These are phyloP conservation scores for Rickenella mellea DNA, from an alignment of 768 basidiomycete species.

Conservation along the genomic window DNA sequence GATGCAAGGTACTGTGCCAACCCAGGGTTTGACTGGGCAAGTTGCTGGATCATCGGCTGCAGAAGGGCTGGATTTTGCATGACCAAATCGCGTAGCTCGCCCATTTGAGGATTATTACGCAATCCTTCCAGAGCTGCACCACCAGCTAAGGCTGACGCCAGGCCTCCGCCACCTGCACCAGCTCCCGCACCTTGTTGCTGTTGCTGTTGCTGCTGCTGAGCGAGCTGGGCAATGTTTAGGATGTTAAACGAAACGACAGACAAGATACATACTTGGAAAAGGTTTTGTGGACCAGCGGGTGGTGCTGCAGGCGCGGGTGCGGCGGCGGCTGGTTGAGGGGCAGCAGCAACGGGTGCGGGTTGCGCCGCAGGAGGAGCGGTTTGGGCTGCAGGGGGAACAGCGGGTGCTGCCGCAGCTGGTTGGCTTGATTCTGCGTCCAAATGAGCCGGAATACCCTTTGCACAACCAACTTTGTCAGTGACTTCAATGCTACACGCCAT, in stretches of 20 bases:
- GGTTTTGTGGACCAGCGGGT: conserved; percentile 52
- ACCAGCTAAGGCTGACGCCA: conserved; percentile 29
- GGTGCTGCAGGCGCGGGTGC: conserved; percentile 22
- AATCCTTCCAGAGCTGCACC: conserved; percentile 34
- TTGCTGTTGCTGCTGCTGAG: conserved; percentile 57
- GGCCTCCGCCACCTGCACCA: conserved; percentile 23
- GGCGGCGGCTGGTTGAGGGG: conserved; percentile 22
- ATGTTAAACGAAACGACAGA: neutral
- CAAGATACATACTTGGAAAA: conserved; percentile 61
- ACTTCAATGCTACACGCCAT: conserved; percentile 3
- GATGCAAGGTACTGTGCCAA: conserved; percentile 58
- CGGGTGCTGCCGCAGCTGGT: conserved; percentile 21
- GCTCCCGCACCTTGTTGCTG: conserved; percentile 27
- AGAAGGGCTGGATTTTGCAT: conserved; percentile 67
- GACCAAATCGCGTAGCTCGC: conserved; percentile 64
- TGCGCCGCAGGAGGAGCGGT: conserved; percentile 27
- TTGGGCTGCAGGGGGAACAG: conserved; percentile 7
- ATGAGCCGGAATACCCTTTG: conserved; percentile 73
- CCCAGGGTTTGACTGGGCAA: conserved; percentile 64
- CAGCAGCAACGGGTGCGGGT: conserved; percentile 27
- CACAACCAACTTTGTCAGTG: conserved; percentile 6
- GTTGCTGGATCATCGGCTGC: conserved; percentile 78
- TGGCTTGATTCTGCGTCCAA: conserved; percentile 42
- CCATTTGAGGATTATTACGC: conserved; percentile 54
- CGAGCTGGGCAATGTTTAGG: conserved; percentile 50